Base-by-base conservation (phyloP, 306 rosid genomes). In the Echinosophora koreensis region DNA sequence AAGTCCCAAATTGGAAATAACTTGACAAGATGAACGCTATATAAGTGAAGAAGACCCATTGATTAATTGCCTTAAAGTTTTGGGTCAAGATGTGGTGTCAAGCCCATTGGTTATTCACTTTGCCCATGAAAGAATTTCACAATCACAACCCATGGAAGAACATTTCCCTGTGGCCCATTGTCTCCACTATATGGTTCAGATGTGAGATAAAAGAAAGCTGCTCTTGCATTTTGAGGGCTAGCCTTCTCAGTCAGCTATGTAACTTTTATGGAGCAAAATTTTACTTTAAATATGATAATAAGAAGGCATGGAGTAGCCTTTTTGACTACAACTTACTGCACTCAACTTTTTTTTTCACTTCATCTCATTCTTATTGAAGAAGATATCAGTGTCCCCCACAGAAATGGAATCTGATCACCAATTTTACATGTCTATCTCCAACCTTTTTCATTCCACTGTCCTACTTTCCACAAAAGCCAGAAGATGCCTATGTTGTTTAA, bases 401-500 rank as follows among this genome's bases (percentile, higher is more conserved):
- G 2, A 68, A 74, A 74, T 75, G 58, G 84, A 78, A 85, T 82
- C 81, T 73, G 63, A 69, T 59, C 50, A 76, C 69, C 69, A 78
- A 69, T 69, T 67, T 69, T 74, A 70, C 84, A 78, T 41, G 67
- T 59, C 70, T 81, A 49, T 77, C 83, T 68, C 37, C 54, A 68
- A 78, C 52, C 44, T 50, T 78, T 58, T 51, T 14, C 46, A 28
- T 69, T 63, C 57, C 41, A 62, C 44, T 54, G 57, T 41, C 77
- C 63, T 39, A 50, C 79, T 78, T 85, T 77, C 63, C 85, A 46
- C 56, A 69, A 66, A 83, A 84, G 42, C 42, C 38, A 62, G 79
- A 85, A 85, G 84, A 85, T 85, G 86, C 86, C 30, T 73, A 57
- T 85, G 84, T 78, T 85, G 84, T 71, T 69, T 74, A 82, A 85